Evolutionary conservation across 805 yeast species (phyloP), one percentile per base, ranked within the genome.

Genomic region (Ogataea nakhonphanomensis): DNA sequence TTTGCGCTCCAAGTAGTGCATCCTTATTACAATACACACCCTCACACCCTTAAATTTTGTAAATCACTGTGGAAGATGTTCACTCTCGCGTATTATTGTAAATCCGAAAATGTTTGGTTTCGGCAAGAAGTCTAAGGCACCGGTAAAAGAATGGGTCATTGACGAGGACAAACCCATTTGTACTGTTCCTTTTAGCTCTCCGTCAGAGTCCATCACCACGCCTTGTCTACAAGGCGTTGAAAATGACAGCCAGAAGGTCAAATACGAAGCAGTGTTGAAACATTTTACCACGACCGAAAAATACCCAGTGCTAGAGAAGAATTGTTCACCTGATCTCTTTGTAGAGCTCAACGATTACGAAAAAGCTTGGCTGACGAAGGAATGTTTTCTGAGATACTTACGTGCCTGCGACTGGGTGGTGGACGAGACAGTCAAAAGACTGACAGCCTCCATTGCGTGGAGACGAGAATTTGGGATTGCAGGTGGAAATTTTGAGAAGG

Each of bases 361-460:
- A 61, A 83, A 78, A 60, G 79, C 93, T 1, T 93, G 98, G 98
- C 69, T 93, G 38, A 84, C 96, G 2, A 76, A 80, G 53, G 97
- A 93, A 61, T 93, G 99, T 60, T 67, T 93, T 37, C 63, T 87
- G 53, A 74, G 99, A 59, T 93, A 93, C 60, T 67, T 91, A 38
- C 74, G 97, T 36, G 99, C 99, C 10, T 84, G 96, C 27, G 84
- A 86, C 59, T 93, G 99, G 98, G 73, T 78, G 32, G 67, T 71
- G 0, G 66, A 71, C 26, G 87, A 82, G 2, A 79, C 90, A 28
- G 80, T 80, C 34, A 76, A 76, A 43, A 76, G 99, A 54, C 65
- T 93, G 3, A 81, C 79, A 44, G 74, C 73, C 28, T 81, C 97
- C 0, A 58, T 93, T 17, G 82, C 86, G 2, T 93, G 99, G 99